Evolutionary conservation across 164 flowering plant genomes (phyloP).

Genomic region (Amborella trichopoda): DNA sequence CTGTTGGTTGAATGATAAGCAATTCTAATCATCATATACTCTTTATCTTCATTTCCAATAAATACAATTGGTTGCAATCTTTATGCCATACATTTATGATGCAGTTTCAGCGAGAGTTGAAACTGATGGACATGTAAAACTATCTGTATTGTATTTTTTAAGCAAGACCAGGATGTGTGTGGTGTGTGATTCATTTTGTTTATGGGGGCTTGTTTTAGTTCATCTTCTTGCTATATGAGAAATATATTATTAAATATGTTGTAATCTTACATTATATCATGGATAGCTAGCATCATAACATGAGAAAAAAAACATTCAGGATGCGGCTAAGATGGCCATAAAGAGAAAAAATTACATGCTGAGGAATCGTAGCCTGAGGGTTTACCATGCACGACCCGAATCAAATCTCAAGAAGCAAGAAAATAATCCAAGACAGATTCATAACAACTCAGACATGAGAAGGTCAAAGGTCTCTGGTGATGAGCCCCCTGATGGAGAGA

Average conservation of each 20-base stretch:
- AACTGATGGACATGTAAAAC: background rate
- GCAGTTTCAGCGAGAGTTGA: too few relatives aligned
- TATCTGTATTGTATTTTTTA: background rate
- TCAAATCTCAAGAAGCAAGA: constrained; percentile 44
- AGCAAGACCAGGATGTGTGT: background rate
- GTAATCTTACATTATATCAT: background rate
- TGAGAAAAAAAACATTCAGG: constrained; percentile 28
- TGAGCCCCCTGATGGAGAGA: background rate
- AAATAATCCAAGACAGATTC: constrained; percentile 4
- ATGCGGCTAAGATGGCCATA: constrained; percentile 52
- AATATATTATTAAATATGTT: background rate
- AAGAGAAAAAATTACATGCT: constrained; percentile 50
- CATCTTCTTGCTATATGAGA: background rate
- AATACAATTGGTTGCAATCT: too few relatives aligned
- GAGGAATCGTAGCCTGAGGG: constrained; percentile 65
- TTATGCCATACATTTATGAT: too few relatives aligned
- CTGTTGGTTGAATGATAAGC: too few relatives aligned
- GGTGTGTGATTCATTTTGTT: background rate
- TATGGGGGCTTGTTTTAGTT: background rate
- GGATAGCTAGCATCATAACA: background rate
- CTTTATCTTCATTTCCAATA: too few relatives aligned
- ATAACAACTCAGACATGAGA: background rate
- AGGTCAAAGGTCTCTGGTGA: background rate
- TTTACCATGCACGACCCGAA: constrained; percentile 45
- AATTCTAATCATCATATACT: too few relatives aligned